Percentiles rank a stretch among this genome's conserved stretches.
phyloP scores from a whole-genome alignment of 768 basidiomycete species.

The Pleurotus tuber-regium region DNA sequence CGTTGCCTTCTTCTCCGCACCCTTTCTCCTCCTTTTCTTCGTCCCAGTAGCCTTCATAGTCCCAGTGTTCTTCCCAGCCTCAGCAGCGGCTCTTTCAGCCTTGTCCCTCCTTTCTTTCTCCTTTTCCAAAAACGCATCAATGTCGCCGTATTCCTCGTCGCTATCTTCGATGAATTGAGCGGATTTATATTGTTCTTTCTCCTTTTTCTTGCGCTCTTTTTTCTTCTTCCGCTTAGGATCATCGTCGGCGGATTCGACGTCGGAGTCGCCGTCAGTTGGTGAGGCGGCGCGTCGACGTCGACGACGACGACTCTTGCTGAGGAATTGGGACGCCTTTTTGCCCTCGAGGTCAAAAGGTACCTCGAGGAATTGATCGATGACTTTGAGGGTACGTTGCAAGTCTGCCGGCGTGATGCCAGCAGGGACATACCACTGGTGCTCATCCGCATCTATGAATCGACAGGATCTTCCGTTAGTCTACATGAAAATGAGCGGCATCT shows the following conservation, averaged over 20 bases:
- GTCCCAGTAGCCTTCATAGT: conserved; percentile 54
- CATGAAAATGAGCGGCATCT: background rate
- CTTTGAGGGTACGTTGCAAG: conserved; percentile 63
- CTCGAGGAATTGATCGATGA: conserved; percentile 82
- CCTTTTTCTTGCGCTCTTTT: conserved; percentile 66
- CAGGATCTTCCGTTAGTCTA: conserved; percentile 13
- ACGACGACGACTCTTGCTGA: conserved; percentile 59
- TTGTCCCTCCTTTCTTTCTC: conserved; percentile 64
- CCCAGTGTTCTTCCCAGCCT: conserved; percentile 40
- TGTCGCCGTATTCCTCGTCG: conserved; percentile 78
- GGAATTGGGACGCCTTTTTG: conserved; percentile 68
- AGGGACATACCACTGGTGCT: conserved; percentile 86
- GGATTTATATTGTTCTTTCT: conserved; percentile 68
- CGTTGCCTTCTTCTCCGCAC: conserved; percentile 24
- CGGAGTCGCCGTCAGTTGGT: conserved; percentile 43
- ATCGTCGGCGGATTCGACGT: conserved; percentile 31
- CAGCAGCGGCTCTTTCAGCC: conserved; percentile 43
- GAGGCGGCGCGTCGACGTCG: conserved; percentile 52
- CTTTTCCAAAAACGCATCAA: conserved; percentile 77
- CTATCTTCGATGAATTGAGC: conserved; percentile 92
- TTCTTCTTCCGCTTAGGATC: conserved; percentile 46
- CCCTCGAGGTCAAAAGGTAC: conserved; percentile 80
- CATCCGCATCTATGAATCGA: conserved; percentile 51
- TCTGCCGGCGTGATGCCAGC: conserved; percentile 63
- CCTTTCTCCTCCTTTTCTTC: conserved; percentile 44